Base-by-base conservation (phyloP, 148 eudicot species). In the Chenopodium album region DNA sequence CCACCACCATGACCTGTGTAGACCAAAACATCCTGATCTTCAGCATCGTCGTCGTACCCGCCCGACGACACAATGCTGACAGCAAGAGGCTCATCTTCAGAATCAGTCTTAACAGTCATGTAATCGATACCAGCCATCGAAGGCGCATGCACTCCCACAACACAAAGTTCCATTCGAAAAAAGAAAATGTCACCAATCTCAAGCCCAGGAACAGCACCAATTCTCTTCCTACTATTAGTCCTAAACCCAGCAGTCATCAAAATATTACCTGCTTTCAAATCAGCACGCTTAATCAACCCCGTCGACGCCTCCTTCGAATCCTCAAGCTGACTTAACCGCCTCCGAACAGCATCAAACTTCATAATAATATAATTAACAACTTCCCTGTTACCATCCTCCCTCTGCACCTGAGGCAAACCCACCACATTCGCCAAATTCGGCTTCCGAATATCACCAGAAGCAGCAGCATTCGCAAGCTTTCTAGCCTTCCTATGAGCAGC, bases 1-100 rank as follows among this genome's bases (percentile, higher is more conserved):
- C 98, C 98, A 85, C 98, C 98, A 86, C 99, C 98, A 60, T 94
- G 98, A 73, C 99, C 99, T 73, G 89, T 89, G 78, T 92, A 96
- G 70, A 96, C 80, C 73, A 96, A 79, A 74, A 94, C 88, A 82
- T 96, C 94, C 46, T 89, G 84, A 71, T 92, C 94, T 9, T 90
- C 93, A 29, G 88, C 93, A 63, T 91, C 86, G 71, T 96, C 97
- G 73, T 92, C 99, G 76, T 96, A 96, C 62, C 92, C 94, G 76
- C 95, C 99, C 17, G 98, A 90, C 8, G 99, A 91, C 41, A 96
- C 99, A 56, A 96, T 89, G 82, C 97, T 91, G 16, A 96, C 93
- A 73, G 97, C 98, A 16, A 95, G 67, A 23, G 97, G 94, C 75
- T 95, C 99, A 37, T 95, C 98, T 67, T 89, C 92, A 22, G 47